Conservation (phyloP, 768 basidiomycete genomes). For the Podaxis pistillaris region DNA sequence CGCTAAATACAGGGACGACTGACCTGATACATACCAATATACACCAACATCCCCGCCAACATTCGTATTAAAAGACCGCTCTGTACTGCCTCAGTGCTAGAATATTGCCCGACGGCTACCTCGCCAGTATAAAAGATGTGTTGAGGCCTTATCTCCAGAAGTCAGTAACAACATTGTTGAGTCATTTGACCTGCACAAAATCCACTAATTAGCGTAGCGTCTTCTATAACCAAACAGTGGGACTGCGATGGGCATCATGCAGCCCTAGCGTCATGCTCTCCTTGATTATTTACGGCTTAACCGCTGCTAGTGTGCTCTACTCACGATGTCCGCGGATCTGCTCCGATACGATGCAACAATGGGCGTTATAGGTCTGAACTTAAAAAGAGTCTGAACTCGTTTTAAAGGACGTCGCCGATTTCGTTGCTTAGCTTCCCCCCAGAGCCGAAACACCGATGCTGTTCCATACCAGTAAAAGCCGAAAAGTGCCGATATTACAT, state of each 20-base stretch:
- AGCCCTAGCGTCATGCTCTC: background rate
- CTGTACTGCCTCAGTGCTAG: too few relatives aligned
- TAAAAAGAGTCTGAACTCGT: background rate
- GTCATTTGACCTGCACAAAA: background rate
- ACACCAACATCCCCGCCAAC: background rate
- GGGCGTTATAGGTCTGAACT: background rate
- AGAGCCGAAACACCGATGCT: background rate
- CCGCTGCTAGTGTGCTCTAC: background rate
- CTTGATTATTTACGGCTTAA: background rate
- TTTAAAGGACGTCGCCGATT: background rate
- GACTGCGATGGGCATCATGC: too few relatives aligned
- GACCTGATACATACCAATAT: background rate
- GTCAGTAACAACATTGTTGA: background rate
- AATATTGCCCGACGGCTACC: too few relatives aligned
- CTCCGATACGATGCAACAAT: background rate
- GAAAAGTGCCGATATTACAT: conserved; percentile 12
- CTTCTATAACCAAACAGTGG: background rate
- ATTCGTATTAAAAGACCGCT: too few relatives aligned
- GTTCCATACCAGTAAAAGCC: background rate
- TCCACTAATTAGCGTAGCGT: background rate
- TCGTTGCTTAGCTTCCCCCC: background rate
- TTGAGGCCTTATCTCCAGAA: background rate
- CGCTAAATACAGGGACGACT: background rate
- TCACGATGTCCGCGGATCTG: background rate
- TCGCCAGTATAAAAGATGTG: background rate